phyloP scores from a whole-genome alignment of 495 filamentous ascomycete species.

The Emericellopsis terricola region DNA sequence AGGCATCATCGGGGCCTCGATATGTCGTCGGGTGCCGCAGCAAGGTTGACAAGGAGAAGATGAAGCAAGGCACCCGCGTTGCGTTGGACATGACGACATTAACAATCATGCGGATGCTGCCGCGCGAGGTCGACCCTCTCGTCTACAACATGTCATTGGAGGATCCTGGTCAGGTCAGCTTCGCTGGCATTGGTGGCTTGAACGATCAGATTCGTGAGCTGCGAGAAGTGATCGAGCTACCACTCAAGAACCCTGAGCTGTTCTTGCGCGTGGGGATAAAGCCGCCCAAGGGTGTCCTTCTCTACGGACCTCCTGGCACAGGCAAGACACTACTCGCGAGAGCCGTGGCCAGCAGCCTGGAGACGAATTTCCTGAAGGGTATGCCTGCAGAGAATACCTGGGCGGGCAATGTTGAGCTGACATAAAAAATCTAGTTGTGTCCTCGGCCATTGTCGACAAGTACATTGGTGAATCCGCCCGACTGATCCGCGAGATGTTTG shows the following conservation, averaged over 20 bases:
- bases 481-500: conserved; percentile 98
- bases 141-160: conserved; percentile 99
- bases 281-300: conserved; percentile 89
- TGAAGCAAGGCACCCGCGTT: conserved; percentile 96
- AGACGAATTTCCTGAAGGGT: conserved; percentile 99
- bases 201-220: conserved; percentile 98
- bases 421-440: conserved; percentile 53
- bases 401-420: background rate
- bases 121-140: conserved; percentile 92
- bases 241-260: conserved; percentile 95
- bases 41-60: conserved; percentile 89
- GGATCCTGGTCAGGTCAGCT: conserved; percentile 94
- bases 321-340: conserved; percentile 92
- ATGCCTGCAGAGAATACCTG: conserved; percentile 6
- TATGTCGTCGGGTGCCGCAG: conserved; percentile 98
- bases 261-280: conserved; percentile 97
- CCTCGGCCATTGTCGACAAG: conserved; percentile 99
- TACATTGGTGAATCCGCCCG: conserved; percentile 98
- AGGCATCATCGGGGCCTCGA: conserved; percentile 90
- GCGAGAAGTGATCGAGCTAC: conserved; percentile 93
- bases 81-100: conserved; percentile 99
- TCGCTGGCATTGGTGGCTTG: conserved; percentile 94
- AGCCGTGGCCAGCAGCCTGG: conserved; percentile 89
- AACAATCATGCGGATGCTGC: conserved; percentile 99
- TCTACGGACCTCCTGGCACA: conserved; percentile 96